Percentiles rank a stretch among this genome's conserved stretches.
These are phyloP conservation scores for Leccinum aurantiacum DNA, from an alignment of 768 basidiomycete species.

Conservation along the genomic window DNA sequence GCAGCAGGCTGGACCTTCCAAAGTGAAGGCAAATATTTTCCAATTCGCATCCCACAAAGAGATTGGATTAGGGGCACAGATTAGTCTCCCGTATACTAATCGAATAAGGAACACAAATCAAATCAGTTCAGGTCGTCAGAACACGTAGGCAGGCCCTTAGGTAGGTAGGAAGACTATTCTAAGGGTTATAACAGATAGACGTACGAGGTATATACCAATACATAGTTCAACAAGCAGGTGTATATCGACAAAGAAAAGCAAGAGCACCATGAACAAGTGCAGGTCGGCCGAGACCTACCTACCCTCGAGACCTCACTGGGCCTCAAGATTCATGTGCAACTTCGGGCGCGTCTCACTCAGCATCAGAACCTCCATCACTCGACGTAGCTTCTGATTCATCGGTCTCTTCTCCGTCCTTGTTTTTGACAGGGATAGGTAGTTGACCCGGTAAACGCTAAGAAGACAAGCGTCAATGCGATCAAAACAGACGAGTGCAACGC, in stretches of 20 bases:
- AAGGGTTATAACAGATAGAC: too few relatives aligned
- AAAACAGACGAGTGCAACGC: neutral
- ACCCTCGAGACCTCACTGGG: too few relatives aligned
- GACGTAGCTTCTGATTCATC: neutral
- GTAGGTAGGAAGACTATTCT: too few relatives aligned
- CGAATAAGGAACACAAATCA: too few relatives aligned
- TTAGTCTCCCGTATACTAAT: too few relatives aligned
- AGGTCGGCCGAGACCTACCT: neutral
- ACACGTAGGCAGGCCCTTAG: too few relatives aligned
- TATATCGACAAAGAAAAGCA: neutral
- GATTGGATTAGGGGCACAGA: too few relatives aligned
- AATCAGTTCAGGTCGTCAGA: too few relatives aligned
- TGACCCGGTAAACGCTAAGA: slow-evolving; percentile 29
- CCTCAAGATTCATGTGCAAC: neutral
- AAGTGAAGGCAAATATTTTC: too few relatives aligned
- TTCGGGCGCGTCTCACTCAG: neutral
- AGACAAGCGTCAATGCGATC: neutral
- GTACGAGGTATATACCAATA: neutral
- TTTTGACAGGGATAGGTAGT: slow-evolving; percentile 25
- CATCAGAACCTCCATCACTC: slow-evolving; percentile 5
- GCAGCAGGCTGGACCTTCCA: too few relatives aligned
- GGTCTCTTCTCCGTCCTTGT: slow-evolving; percentile 6
- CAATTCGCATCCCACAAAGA: too few relatives aligned
- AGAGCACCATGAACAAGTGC: neutral
- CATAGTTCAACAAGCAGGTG: neutral